Evolutionary conservation across 2,329 filamentous ascomycete species (phyloP).

Genomic region (Neoarthrinium moseri): DNA sequence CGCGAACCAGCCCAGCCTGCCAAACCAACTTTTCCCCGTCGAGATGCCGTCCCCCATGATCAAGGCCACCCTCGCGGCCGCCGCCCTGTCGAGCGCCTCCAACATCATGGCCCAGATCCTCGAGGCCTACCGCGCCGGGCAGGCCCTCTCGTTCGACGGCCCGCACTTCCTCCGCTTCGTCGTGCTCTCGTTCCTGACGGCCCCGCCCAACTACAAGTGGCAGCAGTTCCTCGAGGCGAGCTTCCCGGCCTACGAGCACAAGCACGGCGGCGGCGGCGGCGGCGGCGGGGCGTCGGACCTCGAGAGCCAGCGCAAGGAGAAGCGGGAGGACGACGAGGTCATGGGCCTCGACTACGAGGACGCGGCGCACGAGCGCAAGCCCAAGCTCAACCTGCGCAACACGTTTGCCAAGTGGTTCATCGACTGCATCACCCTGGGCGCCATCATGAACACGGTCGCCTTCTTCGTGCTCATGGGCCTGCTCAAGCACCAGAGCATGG

Average conservation of each 20-base stretch:
- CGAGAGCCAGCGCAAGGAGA: slow-evolving; percentile 21
- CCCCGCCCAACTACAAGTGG: slow-evolving; percentile 59
- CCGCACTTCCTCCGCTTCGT: slow-evolving; percentile 53
- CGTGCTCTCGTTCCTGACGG: slow-evolving; percentile 48
- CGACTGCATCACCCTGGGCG: slow-evolving; percentile 47
- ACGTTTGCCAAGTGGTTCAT: slow-evolving; percentile 49
- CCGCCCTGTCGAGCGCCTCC: slow-evolving; percentile 48
- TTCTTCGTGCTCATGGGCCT: slow-evolving; percentile 48
- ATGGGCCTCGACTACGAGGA: slow-evolving; percentile 6
- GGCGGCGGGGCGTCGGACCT: slow-evolving; percentile 21
- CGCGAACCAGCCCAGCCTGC: not conserved
- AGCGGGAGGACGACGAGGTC: slow-evolving; percentile 29
- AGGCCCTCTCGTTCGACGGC: slow-evolving; percentile 43
- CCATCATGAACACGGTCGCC: slow-evolving; percentile 43
- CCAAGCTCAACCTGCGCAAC: slow-evolving; percentile 38
- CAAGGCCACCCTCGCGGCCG: slow-evolving; percentile 52
- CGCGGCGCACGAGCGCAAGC: slow-evolving; percentile 19
- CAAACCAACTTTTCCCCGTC: not conserved
- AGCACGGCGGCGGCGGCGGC: slow-evolving; percentile 5
- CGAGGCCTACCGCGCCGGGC: slow-evolving; percentile 42
- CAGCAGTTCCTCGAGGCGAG: slow-evolving; percentile 52
- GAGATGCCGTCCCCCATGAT: slow-evolving; percentile 49
- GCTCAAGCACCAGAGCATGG: slow-evolving; percentile 37
- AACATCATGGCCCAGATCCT: slow-evolving; percentile 56
- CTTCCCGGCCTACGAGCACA: slow-evolving; percentile 44